phyloP scores from a whole-genome alignment of 441 rosid species.

The Jatropha podagrica region DNA sequence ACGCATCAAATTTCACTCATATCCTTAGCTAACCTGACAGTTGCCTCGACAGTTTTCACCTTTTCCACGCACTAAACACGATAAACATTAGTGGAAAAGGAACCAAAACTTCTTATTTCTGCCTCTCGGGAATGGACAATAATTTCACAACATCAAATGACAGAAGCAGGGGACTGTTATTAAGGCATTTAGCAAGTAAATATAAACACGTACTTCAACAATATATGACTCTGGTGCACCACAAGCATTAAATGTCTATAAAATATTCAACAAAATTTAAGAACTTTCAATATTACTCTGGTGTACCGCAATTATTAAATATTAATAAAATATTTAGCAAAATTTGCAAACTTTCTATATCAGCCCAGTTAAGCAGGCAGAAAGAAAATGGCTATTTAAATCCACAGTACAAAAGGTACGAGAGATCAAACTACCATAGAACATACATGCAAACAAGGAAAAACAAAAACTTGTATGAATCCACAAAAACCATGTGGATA shows the following conservation, averaged over 20 bases:
- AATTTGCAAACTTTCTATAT: neutral
- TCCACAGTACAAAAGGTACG: neutral
- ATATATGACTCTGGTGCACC: neutral
- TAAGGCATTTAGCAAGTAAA: neutral
- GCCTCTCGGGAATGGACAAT: slow-evolving; percentile 3
- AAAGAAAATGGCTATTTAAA: neutral
- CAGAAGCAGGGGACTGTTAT: neutral
- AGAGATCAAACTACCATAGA: neutral
- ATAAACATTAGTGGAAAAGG: neutral
- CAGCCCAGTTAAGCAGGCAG: slow-evolving; percentile 10
- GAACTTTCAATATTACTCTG: neutral
- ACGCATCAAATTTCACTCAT: neutral
- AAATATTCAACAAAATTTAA: neutral
- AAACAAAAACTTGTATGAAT: neutral
- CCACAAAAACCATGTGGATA: neutral
- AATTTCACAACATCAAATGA: neutral
- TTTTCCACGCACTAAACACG: neutral
- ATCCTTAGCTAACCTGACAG: neutral
- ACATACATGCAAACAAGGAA: slow-evolving; percentile 7
- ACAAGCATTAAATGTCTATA: neutral
- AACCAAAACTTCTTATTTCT: no score
- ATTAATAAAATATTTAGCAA: neutral
- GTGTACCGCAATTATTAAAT: neutral
- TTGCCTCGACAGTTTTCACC: neutral
- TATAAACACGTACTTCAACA: neutral